Evolutionary conservation across 1,139 yeast genomes (phyloP).

Genomic region (Nakaseomyces uthaithaninus): DNA sequence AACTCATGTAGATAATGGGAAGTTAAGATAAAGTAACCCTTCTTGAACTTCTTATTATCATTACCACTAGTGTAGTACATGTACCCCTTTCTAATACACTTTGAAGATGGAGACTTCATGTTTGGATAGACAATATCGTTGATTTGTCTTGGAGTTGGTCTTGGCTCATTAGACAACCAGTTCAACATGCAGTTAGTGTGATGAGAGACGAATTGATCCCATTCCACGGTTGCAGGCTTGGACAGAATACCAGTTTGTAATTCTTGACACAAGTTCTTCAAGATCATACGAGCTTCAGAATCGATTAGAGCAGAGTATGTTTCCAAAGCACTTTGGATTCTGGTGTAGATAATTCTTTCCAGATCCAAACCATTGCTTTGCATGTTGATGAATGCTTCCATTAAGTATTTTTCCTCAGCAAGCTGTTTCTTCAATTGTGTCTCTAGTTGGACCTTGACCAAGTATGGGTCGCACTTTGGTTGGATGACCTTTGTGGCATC

Average conservation of each 20-base stretch:
- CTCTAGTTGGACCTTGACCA: slow-evolving; percentile 54
- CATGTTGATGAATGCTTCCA: slow-evolving; percentile 59
- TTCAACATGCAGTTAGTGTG: slow-evolving; percentile 35
- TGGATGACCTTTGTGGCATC: slow-evolving; percentile 11
- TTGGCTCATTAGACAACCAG: slow-evolving; percentile 41
- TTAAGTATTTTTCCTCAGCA: slow-evolving; percentile 57
- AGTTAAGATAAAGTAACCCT: slow-evolving; percentile 61
- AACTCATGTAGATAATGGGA: slow-evolving; percentile 65
- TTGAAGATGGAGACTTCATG: slow-evolving; percentile 44
- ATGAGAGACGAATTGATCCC: slow-evolving; percentile 65
- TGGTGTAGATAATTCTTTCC: slow-evolving; percentile 58
- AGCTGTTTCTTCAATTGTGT: slow-evolving; percentile 59
- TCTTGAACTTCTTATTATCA: slow-evolving; percentile 44
- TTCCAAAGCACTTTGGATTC: slow-evolving; percentile 51
- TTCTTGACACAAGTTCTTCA: slow-evolving; percentile 50
- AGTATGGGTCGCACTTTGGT: slow-evolving; percentile 50
- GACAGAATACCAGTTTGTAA: slow-evolving; percentile 53
- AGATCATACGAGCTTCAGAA: slow-evolving; percentile 47
- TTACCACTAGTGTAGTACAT: slow-evolving; percentile 22
- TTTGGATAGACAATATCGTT: slow-evolving; percentile 42
- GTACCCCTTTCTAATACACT: slow-evolving; percentile 47
- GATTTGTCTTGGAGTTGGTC: slow-evolving; percentile 40
- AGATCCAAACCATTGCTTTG: slow-evolving; percentile 61
- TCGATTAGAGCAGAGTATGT: slow-evolving; percentile 48
- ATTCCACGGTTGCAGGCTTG: slow-evolving; percentile 54